phyloP scores from a whole-genome alignment of 2,329 filamentous ascomycete species.

The Colletotrichum musicola region DNA sequence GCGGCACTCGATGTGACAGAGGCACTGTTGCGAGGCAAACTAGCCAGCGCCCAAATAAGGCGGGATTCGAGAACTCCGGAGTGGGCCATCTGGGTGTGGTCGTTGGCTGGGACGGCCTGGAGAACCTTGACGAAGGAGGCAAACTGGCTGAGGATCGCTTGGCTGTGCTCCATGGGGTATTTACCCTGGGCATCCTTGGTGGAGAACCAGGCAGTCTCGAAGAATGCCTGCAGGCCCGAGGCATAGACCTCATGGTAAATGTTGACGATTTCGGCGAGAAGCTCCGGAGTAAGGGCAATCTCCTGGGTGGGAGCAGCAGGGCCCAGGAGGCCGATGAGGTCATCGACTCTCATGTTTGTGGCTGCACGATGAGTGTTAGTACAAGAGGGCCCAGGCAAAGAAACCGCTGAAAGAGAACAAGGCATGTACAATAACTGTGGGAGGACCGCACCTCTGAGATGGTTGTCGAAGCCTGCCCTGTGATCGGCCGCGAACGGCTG shows the following conservation, averaged over 20 bases:
- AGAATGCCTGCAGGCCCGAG: slow-evolving; percentile 77
- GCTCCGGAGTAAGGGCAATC: slow-evolving; percentile 64
- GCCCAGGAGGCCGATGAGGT: slow-evolving; percentile 75
- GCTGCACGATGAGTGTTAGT: slow-evolving; percentile 63
- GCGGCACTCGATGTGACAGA: slow-evolving; percentile 56
- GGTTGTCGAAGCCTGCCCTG: slow-evolving; percentile 46
- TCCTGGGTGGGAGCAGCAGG: slow-evolving; percentile 68
- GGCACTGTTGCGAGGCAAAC: slow-evolving; percentile 57
- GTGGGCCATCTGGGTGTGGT: slow-evolving; percentile 65
- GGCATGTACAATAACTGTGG: slow-evolving; percentile 40
- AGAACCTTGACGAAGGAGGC: slow-evolving; percentile 72
- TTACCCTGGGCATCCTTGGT: slow-evolving; percentile 57
- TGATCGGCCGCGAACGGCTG: slow-evolving; percentile 45
- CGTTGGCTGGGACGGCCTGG: slow-evolving; percentile 61
- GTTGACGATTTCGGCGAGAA: slow-evolving; percentile 75
- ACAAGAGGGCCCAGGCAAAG: slow-evolving; percentile 45
- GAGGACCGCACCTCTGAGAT: slow-evolving; percentile 65
- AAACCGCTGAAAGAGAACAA: slow-evolving; percentile 48
- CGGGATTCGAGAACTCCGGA: slow-evolving; percentile 68
- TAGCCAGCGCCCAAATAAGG: slow-evolving; percentile 71
- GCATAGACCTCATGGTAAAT: slow-evolving; percentile 84
- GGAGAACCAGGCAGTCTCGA: slow-evolving; percentile 88
- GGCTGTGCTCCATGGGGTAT: slow-evolving; percentile 63
- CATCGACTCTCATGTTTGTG: slow-evolving; percentile 78
- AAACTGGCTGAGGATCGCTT: slow-evolving; percentile 74